Conservation (phyloP, 495 filamentous ascomycete genomes). For the Trichocladium antarcticum region DNA sequence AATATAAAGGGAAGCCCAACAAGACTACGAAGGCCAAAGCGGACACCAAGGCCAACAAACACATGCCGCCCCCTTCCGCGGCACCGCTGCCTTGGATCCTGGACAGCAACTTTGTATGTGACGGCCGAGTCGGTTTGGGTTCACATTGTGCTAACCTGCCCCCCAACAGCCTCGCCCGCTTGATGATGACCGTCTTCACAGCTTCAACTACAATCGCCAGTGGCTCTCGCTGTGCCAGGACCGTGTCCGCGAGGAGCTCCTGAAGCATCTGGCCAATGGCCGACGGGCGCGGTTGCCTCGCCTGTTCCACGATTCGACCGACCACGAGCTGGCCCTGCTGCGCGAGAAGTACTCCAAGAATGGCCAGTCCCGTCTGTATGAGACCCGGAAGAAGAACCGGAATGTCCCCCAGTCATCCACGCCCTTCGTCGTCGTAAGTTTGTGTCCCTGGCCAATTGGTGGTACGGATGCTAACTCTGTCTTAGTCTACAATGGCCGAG, state of each 20-base stretch:
- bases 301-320: background rate
- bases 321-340: background rate
- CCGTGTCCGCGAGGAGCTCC: background rate
- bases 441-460: background rate
- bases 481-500: background rate
- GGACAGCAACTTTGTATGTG: background rate
- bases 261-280: background rate
- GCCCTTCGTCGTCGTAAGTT: slow-evolving; percentile 5
- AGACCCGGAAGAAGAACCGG: background rate
- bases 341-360: background rate
- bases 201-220: slow-evolving; percentile 1
- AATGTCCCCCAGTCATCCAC: background rate
- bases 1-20: too few relatives aligned
- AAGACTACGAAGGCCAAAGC: background rate
- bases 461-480: background rate
- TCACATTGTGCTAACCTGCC: background rate
- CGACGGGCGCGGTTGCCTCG: background rate
- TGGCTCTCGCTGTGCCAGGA: slow-evolving; percentile 1
- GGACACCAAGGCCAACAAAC: background rate
- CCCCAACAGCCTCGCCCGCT: background rate
- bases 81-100: slow-evolving; percentile 1
- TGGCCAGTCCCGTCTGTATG: background rate
- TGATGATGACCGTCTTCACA: background rate
- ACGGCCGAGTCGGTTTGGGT: background rate
- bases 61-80: background rate